phyloP scores from a whole-genome alignment of 2,329 filamentous ascomycete species.

The Fusarium torulosum region DNA sequence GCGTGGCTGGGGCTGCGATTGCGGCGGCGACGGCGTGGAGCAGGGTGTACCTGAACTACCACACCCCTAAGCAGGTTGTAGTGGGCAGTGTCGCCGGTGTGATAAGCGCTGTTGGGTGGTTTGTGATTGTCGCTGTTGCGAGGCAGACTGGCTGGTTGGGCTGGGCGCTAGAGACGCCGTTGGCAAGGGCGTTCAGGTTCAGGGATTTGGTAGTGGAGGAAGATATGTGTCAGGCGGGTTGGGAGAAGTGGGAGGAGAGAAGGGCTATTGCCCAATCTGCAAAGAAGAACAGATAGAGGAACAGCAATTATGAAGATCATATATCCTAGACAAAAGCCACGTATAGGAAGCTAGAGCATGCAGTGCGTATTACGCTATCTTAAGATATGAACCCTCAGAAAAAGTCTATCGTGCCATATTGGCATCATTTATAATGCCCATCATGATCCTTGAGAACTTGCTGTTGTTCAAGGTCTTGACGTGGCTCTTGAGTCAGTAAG shows the following conservation, averaged over 20 bases:
- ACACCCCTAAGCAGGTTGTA: constrained; percentile 89
- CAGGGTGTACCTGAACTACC: constrained; percentile 91
- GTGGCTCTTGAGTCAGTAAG: no score
- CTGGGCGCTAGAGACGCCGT: constrained; percentile 76
- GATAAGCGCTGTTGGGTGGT: constrained; percentile 82
- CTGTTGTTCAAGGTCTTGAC: not conserved
- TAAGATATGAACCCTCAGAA: no score
- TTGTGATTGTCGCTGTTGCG: constrained; percentile 74
- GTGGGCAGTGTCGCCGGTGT: constrained; percentile 80
- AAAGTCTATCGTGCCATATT: no score
- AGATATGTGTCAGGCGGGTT: constrained; percentile 90
- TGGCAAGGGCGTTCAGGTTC: constrained; percentile 76
- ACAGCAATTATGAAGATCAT: not conserved
- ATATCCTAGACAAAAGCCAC: not conserved
- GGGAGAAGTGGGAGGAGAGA: constrained; percentile 86
- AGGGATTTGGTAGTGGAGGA: constrained; percentile 89
- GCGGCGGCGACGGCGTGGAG: constrained; percentile 82
- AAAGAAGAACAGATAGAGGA: constrained; percentile 49
- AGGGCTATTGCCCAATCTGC: constrained; percentile 50
- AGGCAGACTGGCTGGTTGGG: constrained; percentile 77
- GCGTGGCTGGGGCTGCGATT: constrained; percentile 68
- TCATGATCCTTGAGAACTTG: no score
- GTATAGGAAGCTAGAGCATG: no score
- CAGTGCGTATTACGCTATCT: no score
- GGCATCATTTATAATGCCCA: no score